Percentiles rank a stretch among this genome's conserved stretches.
Conservation (phyloP, 768 basidiomycete species). For the Boletus pseudopeckii region DNA sequence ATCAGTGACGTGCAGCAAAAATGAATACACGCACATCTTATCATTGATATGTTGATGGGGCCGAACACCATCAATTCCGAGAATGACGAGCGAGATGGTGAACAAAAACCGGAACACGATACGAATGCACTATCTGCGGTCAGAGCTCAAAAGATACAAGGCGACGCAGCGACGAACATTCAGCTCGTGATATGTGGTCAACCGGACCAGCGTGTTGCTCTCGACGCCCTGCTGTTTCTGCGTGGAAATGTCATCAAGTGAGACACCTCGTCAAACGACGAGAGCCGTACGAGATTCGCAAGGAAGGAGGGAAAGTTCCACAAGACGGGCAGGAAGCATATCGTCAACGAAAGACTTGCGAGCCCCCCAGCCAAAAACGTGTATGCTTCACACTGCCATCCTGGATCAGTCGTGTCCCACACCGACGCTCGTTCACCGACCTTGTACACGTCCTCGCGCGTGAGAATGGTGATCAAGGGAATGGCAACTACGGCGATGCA, state of each 20-base stretch:
- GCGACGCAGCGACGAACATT: conserved; percentile 51
- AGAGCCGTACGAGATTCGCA: conserved; percentile 48
- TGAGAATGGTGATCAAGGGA: conserved; percentile 67
- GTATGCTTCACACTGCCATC: conserved; percentile 59
- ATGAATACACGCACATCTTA: conserved; percentile 38
- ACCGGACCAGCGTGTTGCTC: conserved; percentile 57
- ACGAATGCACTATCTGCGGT: conserved; percentile 53
- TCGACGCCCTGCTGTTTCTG: conserved; percentile 66
- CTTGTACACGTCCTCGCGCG: conserved; percentile 54
- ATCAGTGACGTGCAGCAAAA: not conserved
- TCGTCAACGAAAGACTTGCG: conserved; percentile 64
- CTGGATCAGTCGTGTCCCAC: conserved; percentile 8
- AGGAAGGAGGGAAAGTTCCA: conserved; percentile 69
- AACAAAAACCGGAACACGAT: conserved; percentile 74
- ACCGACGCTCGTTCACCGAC: conserved; percentile 33
- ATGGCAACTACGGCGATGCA: conserved; percentile 56
- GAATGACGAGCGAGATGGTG: conserved; percentile 56
- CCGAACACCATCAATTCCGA: conserved; percentile 66
- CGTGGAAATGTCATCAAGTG: not conserved
- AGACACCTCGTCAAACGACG: not conserved
- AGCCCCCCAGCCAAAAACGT: conserved; percentile 68
- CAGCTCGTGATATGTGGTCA: conserved; percentile 78
- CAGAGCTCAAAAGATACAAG: not conserved
- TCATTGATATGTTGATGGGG: conserved; percentile 64
- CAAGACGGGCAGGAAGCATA: conserved; percentile 74